Percentiles rank a stretch among this genome's conserved stretches.
Conservation (phyloP, 1,284 basidiomycete genomes). For the Afroboletus lepidellus region DNA sequence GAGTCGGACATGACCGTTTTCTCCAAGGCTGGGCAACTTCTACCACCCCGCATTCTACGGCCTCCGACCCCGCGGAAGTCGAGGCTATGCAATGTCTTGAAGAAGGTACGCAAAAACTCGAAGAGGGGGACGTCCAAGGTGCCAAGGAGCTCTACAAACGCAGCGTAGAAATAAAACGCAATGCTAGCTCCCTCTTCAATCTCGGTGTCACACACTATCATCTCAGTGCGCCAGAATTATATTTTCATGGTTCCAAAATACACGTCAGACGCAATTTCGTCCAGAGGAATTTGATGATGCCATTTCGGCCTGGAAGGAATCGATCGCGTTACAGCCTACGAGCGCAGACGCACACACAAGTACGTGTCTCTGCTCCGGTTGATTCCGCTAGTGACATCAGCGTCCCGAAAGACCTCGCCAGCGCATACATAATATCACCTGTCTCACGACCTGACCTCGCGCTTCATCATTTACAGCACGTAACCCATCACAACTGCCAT, state of each 20-base stretch:
- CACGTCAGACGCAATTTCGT: constrained; percentile 18
- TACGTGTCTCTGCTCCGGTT: constrained; percentile 41
- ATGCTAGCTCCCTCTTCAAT: constrained; percentile 83
- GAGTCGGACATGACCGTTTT: constrained; percentile 2
- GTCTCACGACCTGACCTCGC: constrained; percentile 88
- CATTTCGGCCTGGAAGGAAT: constrained; percentile 85
- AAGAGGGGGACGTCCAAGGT: constrained; percentile 83
- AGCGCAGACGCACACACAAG: constrained; percentile 93
- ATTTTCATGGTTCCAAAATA: constrained; percentile 15
- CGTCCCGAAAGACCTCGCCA: constrained; percentile 73
- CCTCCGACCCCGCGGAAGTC: constrained; percentile 80
- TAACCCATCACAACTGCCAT: constrained; percentile 27
- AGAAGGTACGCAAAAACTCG: constrained; percentile 83
- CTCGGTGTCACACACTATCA: constrained; percentile 89
- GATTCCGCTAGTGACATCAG: constrained; percentile 28
- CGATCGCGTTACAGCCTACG: constrained; percentile 77
- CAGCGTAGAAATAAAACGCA: constrained; percentile 79
- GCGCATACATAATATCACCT: constrained; percentile 88
- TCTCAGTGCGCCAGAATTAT: constrained; percentile 56
- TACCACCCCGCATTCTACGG: constrained; percentile 74
- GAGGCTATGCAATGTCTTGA: constrained; percentile 85
- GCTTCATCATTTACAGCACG: constrained; percentile 81
- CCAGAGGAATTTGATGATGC: constrained; percentile 85
- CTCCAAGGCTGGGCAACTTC: constrained; percentile 79
- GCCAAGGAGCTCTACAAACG: constrained; percentile 80